A percentile compares a stretch with the other conserved stretches of the same genome.
These are phyloP conservation scores for Glycine tomentella DNA, from an alignment of 306 rosid species.

Conservation along the genomic window DNA sequence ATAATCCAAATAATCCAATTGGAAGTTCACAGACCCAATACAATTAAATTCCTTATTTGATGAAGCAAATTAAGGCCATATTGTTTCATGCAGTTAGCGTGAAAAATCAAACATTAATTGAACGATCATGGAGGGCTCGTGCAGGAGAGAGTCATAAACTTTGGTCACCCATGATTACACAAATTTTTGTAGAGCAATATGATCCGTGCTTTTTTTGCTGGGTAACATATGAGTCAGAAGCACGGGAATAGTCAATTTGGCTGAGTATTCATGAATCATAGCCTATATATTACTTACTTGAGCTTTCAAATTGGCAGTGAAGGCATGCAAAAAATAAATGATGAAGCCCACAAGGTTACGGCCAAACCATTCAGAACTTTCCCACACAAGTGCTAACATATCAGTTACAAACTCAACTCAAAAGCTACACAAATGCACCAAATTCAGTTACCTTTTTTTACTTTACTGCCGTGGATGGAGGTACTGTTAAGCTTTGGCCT, in stretches of 20 bases:
- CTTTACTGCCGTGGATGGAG: neutral
- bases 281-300: neutral
- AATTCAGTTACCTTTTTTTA: neutral
- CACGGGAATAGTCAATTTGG: conserved; percentile 20
- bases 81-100: conserved; percentile 25
- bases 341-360: conserved; percentile 38
- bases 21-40: neutral
- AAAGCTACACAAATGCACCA: conserved; percentile 6
- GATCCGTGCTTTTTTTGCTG: conserved; percentile 18
- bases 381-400: neutral
- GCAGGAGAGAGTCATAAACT: conserved; percentile 42
- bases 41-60: neutral
- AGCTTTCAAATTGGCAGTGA: neutral
- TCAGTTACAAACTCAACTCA: neutral
- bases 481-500: neutral
- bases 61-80: neutral
- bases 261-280: conserved; percentile 28
- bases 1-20: neutral
- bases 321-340: conserved; percentile 49
- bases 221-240: conserved; percentile 42
- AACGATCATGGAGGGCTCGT: conserved; percentile 36
- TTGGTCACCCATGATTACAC: conserved; percentile 16
- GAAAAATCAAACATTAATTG: conserved; percentile 8
- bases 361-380: conserved; percentile 3
- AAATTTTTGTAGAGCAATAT: neutral